Percentiles rank a stretch among this genome's conserved stretches.
Conservation (phyloP, 768 basidiomycete species). For the Mycena metata region DNA sequence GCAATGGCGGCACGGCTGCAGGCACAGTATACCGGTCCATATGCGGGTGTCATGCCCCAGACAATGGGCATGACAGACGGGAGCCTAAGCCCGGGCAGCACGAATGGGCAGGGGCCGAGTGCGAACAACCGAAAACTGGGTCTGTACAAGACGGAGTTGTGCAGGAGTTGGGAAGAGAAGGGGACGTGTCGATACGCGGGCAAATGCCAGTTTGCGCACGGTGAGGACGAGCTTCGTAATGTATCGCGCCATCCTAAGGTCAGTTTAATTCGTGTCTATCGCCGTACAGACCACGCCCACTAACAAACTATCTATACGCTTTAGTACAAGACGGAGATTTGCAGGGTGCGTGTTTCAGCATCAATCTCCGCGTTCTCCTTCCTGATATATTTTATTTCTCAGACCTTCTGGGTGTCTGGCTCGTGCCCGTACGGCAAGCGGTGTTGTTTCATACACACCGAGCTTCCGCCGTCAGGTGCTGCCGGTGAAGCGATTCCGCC, state of each 20-base stretch:
- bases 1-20: conserved; percentile 76
- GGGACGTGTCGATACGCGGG: conserved; percentile 86
- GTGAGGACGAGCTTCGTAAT: conserved; percentile 87
- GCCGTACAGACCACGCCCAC: conserved; percentile 36
- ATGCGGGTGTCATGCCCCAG: conserved; percentile 53
- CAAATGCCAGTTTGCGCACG: conserved; percentile 96
- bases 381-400: conserved; percentile 24
- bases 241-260: conserved; percentile 94
- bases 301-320: conserved; percentile 27
- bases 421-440: conserved; percentile 94
- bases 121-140: conserved; percentile 93
- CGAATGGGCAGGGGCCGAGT: conserved; percentile 76
- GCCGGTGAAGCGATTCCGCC: conserved; percentile 64
- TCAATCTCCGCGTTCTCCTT: conserved; percentile 29
- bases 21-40: conserved; percentile 70
- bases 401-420: conserved; percentile 96
- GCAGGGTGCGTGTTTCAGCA: conserved; percentile 69
- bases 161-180: conserved; percentile 94
- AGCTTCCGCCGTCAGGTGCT: conserved; percentile 75
- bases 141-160: conserved; percentile 91
- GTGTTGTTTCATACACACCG: conserved; percentile 95
- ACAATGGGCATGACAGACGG: conserved; percentile 48
- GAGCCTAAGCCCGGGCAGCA: conserved; percentile 59
- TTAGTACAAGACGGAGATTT: conserved; percentile 95
- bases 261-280: conserved; percentile 37